phyloP scores from a whole-genome alignment of 2,329 filamentous ascomycete genomes.

The Fusarium pseudoanthophilum region DNA sequence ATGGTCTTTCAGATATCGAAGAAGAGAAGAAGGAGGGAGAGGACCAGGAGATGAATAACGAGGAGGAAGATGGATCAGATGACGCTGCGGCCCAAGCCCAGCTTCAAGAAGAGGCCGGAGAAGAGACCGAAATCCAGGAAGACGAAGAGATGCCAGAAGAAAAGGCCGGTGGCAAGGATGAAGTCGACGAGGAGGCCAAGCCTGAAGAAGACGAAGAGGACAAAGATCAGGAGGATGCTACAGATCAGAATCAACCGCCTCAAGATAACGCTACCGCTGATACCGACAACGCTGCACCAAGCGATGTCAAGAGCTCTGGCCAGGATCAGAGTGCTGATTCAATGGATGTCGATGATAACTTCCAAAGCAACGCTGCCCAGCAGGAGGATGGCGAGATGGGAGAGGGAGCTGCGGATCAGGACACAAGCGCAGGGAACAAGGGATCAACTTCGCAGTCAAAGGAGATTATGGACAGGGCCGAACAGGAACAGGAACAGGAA shows the following conservation, averaged over 20 bases:
- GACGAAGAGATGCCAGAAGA: slow-evolving; percentile 65
- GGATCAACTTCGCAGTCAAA: slow-evolving; percentile 63
- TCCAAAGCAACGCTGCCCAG: slow-evolving; percentile 69
- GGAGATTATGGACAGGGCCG: slow-evolving; percentile 60
- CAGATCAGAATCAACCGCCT: slow-evolving; percentile 50
- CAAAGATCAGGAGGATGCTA: slow-evolving; percentile 64
- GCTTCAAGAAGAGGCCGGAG: slow-evolving; percentile 51
- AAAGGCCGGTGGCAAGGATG: slow-evolving; percentile 50
- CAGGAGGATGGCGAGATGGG: slow-evolving; percentile 74
- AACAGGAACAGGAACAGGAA: slow-evolving; percentile 54
- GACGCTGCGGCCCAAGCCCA: slow-evolving; percentile 53
- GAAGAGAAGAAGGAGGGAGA: slow-evolving; percentile 55
- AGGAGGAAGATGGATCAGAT: slow-evolving; percentile 51
- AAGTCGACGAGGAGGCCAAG: slow-evolving; percentile 59
- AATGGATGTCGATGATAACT: slow-evolving; percentile 70
- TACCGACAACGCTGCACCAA: slow-evolving; percentile 71
- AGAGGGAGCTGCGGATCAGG: slow-evolving; percentile 71
- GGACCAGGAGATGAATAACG: slow-evolving; percentile 53
- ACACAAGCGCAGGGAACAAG: slow-evolving; percentile 71
- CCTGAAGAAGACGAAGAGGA: slow-evolving; percentile 63
- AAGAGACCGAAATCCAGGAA: slow-evolving; percentile 67
- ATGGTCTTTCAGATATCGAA: slow-evolving; percentile 66
- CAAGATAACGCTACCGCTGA: slow-evolving; percentile 63
- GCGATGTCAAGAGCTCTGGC: slow-evolving; percentile 71
- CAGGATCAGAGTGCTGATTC: slow-evolving; percentile 73